Evolutionary conservation across 768 basidiomycete genomes (phyloP).

Genomic region (Leccinum disarticulatum): DNA sequence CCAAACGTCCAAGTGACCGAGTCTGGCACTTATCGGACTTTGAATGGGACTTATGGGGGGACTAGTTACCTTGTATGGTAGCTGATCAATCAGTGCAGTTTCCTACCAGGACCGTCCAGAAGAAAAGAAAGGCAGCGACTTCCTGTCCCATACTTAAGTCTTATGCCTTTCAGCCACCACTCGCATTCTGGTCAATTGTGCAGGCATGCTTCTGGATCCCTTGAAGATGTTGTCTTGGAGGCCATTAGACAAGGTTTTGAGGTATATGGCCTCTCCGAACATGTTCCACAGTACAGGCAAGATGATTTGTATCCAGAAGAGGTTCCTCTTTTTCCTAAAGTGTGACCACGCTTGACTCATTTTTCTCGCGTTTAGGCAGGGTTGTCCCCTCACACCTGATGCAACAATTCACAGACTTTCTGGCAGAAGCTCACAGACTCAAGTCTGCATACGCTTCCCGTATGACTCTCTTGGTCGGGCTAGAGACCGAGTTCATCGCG

Average conservation of each 20-base stretch:
- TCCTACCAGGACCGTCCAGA: constrained; percentile 2
- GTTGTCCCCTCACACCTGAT: constrained; percentile 51
- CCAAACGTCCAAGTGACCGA: too few relatives aligned
- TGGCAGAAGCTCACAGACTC: constrained; percentile 78
- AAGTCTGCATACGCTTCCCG: constrained; percentile 55
- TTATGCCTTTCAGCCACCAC: constrained; percentile 76
- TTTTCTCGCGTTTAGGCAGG: constrained; percentile 45
- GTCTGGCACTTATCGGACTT: too few relatives aligned
- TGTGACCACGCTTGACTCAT: constrained; percentile 13
- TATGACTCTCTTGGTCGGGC: constrained; percentile 80
- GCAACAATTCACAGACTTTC: constrained; percentile 68
- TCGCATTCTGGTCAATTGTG: constrained; percentile 95
- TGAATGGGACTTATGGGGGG: too few relatives aligned
- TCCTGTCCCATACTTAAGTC: neutral
- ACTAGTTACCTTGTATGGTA: too few relatives aligned
- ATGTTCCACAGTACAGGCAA: constrained; percentile 82
- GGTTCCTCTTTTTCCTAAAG: constrained; percentile 43
- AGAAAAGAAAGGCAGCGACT: constrained; percentile 1
- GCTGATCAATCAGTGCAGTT: neutral
- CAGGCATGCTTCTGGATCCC: constrained; percentile 76
- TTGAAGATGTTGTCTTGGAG: constrained; percentile 79
- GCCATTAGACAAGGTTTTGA: constrained; percentile 79
- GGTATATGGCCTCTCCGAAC: constrained; percentile 87
- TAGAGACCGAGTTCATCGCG: constrained; percentile 92
- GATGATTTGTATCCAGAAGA: constrained; percentile 95